A percentile compares a stretch with the other conserved stretches of the same genome.
phyloP scores from a whole-genome alignment of 495 filamentous ascomycete species.

The Penicillium desertorum region DNA sequence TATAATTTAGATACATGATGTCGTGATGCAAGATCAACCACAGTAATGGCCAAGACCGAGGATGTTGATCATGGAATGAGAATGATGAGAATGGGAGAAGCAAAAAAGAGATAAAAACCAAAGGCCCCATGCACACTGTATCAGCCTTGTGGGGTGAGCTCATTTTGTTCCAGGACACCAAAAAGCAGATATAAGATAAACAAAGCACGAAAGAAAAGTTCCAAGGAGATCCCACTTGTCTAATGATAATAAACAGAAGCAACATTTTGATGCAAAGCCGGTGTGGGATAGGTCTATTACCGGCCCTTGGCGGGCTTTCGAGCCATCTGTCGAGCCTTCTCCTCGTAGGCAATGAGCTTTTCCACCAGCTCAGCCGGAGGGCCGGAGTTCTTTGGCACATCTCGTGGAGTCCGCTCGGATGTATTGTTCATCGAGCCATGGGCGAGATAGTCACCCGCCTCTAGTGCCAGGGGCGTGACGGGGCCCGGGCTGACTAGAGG shows the following conservation, averaged over 20 bases:
- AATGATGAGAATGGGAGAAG: conserved; percentile 7
- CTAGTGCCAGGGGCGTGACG: conserved; percentile 73
- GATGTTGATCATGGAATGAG: conserved; percentile 21
- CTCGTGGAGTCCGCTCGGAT: conserved; percentile 25
- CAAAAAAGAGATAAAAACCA: conserved; percentile 4
- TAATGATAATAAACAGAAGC: neutral
- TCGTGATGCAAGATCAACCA: conserved; percentile 31
- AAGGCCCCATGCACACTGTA: conserved; percentile 8
- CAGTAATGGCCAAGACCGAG: neutral
- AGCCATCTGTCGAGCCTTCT: conserved; percentile 36
- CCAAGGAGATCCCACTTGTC: neutral
- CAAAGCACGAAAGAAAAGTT: conserved; percentile 1
- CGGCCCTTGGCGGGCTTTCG: conserved; percentile 38
- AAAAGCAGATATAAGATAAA: conserved; percentile 6
- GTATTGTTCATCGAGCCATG: conserved; percentile 33
- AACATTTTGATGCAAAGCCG: conserved; percentile 7
- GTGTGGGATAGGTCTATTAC: conserved; percentile 19
- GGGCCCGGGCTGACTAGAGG: conserved; percentile 75
- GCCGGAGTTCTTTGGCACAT: conserved; percentile 19
- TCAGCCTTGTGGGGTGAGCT: conserved; percentile 4
- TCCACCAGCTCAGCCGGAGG: conserved; percentile 39
- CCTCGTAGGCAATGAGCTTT: conserved; percentile 40
- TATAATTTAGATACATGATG: conserved; percentile 28
- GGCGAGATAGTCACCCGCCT: conserved; percentile 55
- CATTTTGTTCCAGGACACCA: conserved; percentile 23